Evolutionary conservation across 2,329 filamentous ascomycete genomes (phyloP).

Genomic region (Pezicula radicicola): DNA sequence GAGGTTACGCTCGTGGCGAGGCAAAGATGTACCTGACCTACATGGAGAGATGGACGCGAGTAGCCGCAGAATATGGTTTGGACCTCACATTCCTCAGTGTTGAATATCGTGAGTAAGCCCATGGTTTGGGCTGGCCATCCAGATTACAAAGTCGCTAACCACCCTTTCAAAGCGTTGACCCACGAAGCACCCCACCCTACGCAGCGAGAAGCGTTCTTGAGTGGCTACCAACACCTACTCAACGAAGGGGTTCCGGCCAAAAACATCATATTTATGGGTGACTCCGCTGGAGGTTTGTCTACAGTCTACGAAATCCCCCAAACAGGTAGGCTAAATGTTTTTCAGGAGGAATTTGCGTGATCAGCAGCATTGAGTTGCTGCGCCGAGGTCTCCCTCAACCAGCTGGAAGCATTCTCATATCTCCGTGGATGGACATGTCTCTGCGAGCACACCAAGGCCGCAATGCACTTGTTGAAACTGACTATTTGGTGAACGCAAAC

Average conservation of each 20-base stretch:
- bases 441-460: background rate
- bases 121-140: background rate
- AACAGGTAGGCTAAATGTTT: too few relatives aligned
- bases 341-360: background rate
- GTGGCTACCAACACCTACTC: background rate
- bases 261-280: background rate
- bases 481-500: background rate
- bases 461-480: background rate
- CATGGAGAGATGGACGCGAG: background rate
- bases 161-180: background rate
- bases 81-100: background rate
- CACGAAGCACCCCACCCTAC: background rate
- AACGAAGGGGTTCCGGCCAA: background rate
- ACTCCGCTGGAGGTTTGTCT: background rate
- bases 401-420: background rate
- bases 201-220: background rate
- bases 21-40: background rate
- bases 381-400: background rate
- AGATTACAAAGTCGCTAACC: background rate
- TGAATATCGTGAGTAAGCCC: background rate
- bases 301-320: too few relatives aligned
- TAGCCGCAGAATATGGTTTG: background rate
- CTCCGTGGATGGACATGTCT: conserved; percentile 1
- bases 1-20: background rate
- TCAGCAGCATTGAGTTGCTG: background rate